Conservation (phyloP, 2,329 filamentous ascomycete species). For the Drechslera avenae region DNA sequence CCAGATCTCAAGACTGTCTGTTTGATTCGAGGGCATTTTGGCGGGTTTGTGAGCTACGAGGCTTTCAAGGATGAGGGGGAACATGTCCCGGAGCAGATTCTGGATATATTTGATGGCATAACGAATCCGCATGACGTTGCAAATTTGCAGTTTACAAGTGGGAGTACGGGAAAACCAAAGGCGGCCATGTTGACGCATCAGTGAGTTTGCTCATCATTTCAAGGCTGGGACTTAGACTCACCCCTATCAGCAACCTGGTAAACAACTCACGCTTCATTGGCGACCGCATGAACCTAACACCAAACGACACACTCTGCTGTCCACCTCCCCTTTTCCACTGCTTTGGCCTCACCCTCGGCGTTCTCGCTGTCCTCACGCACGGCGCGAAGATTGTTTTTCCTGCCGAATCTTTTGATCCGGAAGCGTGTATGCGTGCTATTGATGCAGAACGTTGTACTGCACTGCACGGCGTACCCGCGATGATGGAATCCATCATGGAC, state of each 20-base stretch:
- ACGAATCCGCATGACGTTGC: conserved; percentile 44
- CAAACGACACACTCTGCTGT: conserved; percentile 73
- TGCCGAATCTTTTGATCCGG: conserved; percentile 70
- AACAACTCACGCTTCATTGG: conserved; percentile 57
- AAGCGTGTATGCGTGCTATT: conserved; percentile 69
- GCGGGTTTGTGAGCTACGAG: conserved; percentile 64
- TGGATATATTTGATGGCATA: conserved; percentile 45
- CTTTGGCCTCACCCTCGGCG: conserved; percentile 78
- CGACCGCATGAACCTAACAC: conserved; percentile 72
- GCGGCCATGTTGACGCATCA: conserved; percentile 49
- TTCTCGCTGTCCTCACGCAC: conserved; percentile 74
- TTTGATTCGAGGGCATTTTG: conserved; percentile 39
- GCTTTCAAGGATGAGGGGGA: conserved; percentile 55
- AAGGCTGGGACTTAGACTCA: not conserved
- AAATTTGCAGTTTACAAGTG: conserved; percentile 48
- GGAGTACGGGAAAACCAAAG: conserved; percentile 47
- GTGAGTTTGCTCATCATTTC: conserved; percentile 22
- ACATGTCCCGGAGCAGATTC: conserved; percentile 39
- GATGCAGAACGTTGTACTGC: conserved; percentile 62
- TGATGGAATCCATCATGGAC: conserved; percentile 72
- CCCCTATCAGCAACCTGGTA: conserved; percentile 40
- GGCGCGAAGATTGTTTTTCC: conserved; percentile 79
- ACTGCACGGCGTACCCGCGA: conserved; percentile 80
- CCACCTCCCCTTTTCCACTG: conserved; percentile 86
- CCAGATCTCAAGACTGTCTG: conserved; percentile 41